Percentiles rank a stretch among this genome's conserved stretches.
phyloP scores from a whole-genome alignment of 2,329 filamentous ascomycete genomes.

The Verticillium alfalfae region DNA sequence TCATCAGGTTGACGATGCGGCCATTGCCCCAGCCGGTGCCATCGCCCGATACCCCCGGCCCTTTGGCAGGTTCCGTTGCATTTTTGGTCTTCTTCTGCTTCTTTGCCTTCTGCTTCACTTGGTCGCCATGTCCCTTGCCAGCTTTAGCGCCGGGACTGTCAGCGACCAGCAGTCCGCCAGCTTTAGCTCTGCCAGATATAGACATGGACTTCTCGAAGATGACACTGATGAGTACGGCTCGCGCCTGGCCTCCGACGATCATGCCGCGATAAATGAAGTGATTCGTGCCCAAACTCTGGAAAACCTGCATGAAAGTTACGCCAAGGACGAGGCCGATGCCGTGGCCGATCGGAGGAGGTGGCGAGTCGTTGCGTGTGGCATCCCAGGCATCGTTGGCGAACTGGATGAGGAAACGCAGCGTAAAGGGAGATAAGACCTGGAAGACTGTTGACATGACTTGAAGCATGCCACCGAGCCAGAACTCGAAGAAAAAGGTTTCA shows the following conservation, averaged over 20 bases:
- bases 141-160: conserved; percentile 44
- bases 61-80: conserved; percentile 25
- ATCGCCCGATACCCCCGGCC: conserved; percentile 54
- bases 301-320: conserved; percentile 77
- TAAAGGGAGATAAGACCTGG: conserved; percentile 80
- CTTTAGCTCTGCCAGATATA: conserved; percentile 80
- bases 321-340: conserved; percentile 82
- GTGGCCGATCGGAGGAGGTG: conserved; percentile 62
- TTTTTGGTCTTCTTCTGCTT: conserved; percentile 28
- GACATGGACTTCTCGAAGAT: conserved; percentile 93
- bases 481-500: conserved; percentile 80
- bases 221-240: conserved; percentile 75
- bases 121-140: conserved; percentile 33
- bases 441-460: conserved; percentile 68
- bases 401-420: conserved; percentile 77
- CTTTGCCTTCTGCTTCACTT: conserved; percentile 25
- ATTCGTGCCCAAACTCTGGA: conserved; percentile 75
- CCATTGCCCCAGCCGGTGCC: conserved; percentile 88
- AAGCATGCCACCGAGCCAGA: conserved; percentile 76
- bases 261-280: conserved; percentile 93
- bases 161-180: conserved; percentile 59
- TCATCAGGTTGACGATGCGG: conserved; percentile 88
- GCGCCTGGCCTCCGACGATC: conserved; percentile 79
- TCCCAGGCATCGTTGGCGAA: conserved; percentile 77
- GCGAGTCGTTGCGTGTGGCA: conserved; percentile 44